These are phyloP conservation scores for Cornus kousa DNA, from an alignment of 148 eudicot genomes.

Conservation along the genomic window DNA sequence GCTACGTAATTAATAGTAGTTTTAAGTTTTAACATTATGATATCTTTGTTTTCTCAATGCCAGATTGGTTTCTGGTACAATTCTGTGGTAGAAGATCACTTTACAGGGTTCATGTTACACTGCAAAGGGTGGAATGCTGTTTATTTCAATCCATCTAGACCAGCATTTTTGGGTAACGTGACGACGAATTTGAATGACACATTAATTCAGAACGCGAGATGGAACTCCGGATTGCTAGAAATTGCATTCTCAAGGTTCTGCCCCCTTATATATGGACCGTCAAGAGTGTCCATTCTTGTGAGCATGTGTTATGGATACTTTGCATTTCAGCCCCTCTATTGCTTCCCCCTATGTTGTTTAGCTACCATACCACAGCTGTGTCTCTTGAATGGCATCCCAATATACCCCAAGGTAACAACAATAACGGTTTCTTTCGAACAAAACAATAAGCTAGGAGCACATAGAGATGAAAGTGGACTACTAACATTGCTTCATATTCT, in stretches of 20 bases:
- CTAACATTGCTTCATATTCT: background rate
- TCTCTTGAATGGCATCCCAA: slow-evolving; percentile 48
- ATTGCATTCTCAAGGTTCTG: slow-evolving; percentile 45
- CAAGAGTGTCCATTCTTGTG: slow-evolving; percentile 32
- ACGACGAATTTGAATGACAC: slow-evolving; percentile 51
- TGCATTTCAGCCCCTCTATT: slow-evolving; percentile 28
- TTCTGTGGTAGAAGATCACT: slow-evolving; percentile 50
- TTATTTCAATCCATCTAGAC: slow-evolving; percentile 44
- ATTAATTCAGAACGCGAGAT: slow-evolving; percentile 50
- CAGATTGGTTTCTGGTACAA: slow-evolving; percentile 61
- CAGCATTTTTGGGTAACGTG: slow-evolving; percentile 53
- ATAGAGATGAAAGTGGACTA: no score
- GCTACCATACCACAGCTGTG: slow-evolving; percentile 64
- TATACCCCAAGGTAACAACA: slow-evolving; percentile 53
- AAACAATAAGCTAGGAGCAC: no score
- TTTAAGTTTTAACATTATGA: background rate
- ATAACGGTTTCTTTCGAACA: background rate
- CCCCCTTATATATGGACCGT: slow-evolving; percentile 41
- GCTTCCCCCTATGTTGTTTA: slow-evolving; percentile 26
- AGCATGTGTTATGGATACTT: slow-evolving; percentile 37
- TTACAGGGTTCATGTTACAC: slow-evolving; percentile 48
- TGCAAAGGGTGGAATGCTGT: slow-evolving; percentile 69
- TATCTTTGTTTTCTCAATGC: background rate
- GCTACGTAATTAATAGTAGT: no score
- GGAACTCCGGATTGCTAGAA: slow-evolving; percentile 52